Evolutionary conservation across 2,329 filamentous ascomycete species (phyloP), one percentile per base, ranked within the genome.

Genomic region (Verticillium tricorpus): DNA sequence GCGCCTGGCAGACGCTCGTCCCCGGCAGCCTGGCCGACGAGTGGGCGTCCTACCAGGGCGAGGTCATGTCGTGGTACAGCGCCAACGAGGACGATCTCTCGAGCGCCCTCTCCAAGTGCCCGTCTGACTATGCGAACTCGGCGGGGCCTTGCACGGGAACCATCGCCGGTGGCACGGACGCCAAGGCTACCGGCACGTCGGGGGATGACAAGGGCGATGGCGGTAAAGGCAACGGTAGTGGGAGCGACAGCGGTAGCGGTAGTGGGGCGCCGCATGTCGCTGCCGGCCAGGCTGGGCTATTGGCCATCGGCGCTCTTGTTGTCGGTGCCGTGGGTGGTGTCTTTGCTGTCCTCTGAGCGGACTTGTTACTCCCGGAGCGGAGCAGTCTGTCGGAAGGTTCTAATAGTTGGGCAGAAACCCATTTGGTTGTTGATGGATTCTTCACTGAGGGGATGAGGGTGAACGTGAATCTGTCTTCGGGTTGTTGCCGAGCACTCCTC

Each of bases 21-120:
- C 59, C 59, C 14, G 31, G 22, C 12, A 56, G 45, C 32, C 52
- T 60, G 6, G 59, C 25, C 32, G 31, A 22, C 22, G 34, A 60
- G 6, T 60, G 50, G 28, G 37, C 54, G 31, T 37, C 45, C 6
- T 60, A 60, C 59, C 59, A 60, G 32, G 37, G 50, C 32, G 50
- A 60, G n/a, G 45, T 60, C 7, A 17, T 60, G 37, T 39, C 50
- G 19, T 60, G 59, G 59, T 60, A 34, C 59, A 60, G 22, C 50
- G 50, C 15, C 12, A 40, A 60, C 59, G 12, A 50, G 32, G 35
- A 25, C 45, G 17, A 37, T 17, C n/a, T 60, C 11, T 37, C 31
- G 28, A 60, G 50, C 34, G 45, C 50, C 5, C 54, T 60, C 3
- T 31, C 17, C 3, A 28, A 56, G 7, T 60, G 59, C 59, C 59